phyloP scores from a whole-genome alignment of 345 rosid species.

The Salix exigua region DNA sequence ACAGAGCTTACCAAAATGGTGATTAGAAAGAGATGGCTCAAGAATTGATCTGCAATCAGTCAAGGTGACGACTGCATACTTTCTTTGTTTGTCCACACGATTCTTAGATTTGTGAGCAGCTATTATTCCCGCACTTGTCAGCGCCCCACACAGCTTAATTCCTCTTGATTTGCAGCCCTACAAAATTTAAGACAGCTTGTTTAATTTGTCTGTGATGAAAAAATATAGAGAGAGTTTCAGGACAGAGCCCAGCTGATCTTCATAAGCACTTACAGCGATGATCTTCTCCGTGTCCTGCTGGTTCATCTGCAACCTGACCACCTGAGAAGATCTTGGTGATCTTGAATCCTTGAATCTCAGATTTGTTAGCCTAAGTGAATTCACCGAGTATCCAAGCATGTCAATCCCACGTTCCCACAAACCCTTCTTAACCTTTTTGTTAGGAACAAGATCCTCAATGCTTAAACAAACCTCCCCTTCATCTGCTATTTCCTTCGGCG shows the following conservation, averaged over 20 bases:
- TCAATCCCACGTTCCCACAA: slow-evolving; percentile 42
- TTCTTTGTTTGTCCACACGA: slow-evolving; percentile 23
- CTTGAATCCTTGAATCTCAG: slow-evolving; percentile 36
- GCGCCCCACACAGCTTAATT: slow-evolving; percentile 54
- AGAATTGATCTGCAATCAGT: slow-evolving; percentile 34
- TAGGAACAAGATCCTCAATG: slow-evolving; percentile 41
- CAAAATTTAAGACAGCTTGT: not conserved
- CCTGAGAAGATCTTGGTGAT: slow-evolving; percentile 35
- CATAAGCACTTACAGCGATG: slow-evolving; percentile 23
- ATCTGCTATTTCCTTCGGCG: not conserved
- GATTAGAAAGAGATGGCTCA: slow-evolving; percentile 35
- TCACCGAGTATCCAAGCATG: slow-evolving; percentile 41
- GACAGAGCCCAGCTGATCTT: no score
- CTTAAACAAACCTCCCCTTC: slow-evolving; percentile 24
- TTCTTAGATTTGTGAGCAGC: slow-evolving; percentile 42
- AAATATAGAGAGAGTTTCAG: no score
- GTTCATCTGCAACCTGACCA: slow-evolving; percentile 36
- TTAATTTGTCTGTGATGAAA: not conserved
- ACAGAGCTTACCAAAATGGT: slow-evolving; percentile 28
- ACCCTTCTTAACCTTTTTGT: slow-evolving; percentile 30
- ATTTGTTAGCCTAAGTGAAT: slow-evolving; percentile 31
- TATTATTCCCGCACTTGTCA: slow-evolving; percentile 62
- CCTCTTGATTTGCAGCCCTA: slow-evolving; percentile 62
- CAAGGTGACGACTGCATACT: slow-evolving; percentile 50
- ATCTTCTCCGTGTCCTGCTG: slow-evolving; percentile 28